These are phyloP conservation scores for Aspergillus wentii DNA, from an alignment of 495 filamentous ascomycete genomes.

Conservation along the genomic window DNA sequence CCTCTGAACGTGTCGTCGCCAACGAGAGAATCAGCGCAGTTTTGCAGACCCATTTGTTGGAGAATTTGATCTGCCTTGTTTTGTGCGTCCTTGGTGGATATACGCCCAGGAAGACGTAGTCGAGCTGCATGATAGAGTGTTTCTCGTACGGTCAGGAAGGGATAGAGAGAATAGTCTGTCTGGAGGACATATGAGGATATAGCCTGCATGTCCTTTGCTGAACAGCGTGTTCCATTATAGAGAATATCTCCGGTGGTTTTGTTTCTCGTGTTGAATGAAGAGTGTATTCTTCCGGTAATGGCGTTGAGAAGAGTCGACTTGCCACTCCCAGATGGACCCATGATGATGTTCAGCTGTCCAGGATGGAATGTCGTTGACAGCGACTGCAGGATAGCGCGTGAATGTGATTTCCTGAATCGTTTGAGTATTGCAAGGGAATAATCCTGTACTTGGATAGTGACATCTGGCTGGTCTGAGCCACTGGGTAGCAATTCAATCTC, in stretches of 20 bases:
- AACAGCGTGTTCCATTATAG: slow-evolving; percentile 63
- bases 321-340: slow-evolving; percentile 72
- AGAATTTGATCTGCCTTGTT: slow-evolving; percentile 64
- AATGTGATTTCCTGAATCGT: slow-evolving; percentile 40
- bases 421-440: slow-evolving; percentile 62
- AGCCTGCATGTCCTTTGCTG: slow-evolving; percentile 58
- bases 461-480: slow-evolving; percentile 46
- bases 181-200: slow-evolving; percentile 72
- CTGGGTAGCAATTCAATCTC: slow-evolving; percentile 51
- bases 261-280: slow-evolving; percentile 50
- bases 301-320: slow-evolving; percentile 68
- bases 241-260: slow-evolving; percentile 51
- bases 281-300: slow-evolving; percentile 59
- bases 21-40: slow-evolving; percentile 70
- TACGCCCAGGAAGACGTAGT: slow-evolving; percentile 61
- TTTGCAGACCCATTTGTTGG: slow-evolving; percentile 68
- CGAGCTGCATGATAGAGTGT: slow-evolving; percentile 65
- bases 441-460: slow-evolving; percentile 55
- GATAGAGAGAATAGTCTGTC: slow-evolving; percentile 68
- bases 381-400: slow-evolving; percentile 56
- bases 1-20: slow-evolving; percentile 68
- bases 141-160: slow-evolving; percentile 70
- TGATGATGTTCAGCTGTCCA: slow-evolving; percentile 65
- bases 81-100: slow-evolving; percentile 59
- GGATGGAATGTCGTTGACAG: slow-evolving; percentile 58